Conservation (phyloP, 805 yeast species). For the Millerozyma acaciae region DNA sequence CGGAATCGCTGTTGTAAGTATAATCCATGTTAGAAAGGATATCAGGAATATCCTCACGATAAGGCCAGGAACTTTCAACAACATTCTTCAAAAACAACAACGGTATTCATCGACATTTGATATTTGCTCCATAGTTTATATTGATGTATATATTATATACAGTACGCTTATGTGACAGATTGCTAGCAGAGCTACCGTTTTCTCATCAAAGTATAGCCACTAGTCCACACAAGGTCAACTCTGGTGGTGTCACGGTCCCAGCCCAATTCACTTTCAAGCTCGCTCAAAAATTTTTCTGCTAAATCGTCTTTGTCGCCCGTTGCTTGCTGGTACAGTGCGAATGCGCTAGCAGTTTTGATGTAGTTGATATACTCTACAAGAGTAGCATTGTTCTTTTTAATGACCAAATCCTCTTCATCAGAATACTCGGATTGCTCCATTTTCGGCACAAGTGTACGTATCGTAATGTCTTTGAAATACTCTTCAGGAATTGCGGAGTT, state of each 20-base stretch:
- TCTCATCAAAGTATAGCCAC: constrained; percentile 48
- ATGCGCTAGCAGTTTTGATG: constrained; percentile 67
- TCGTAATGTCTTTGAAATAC: constrained; percentile 36
- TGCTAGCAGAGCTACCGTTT: no score
- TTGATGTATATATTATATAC: background rate
- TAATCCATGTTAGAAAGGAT: constrained; percentile 35
- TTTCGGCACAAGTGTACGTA: constrained; percentile 23
- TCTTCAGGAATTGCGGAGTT: constrained; percentile 38
- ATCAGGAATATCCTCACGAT: constrained; percentile 13
- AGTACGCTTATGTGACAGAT: no score
- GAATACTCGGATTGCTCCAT: constrained; percentile 10
- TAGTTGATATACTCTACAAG: constrained; percentile 49
- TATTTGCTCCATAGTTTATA: no score
- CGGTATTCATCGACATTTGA: no score
- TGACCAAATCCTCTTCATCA: constrained; percentile 19
- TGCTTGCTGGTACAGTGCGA: constrained; percentile 49
- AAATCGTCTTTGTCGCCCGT: constrained; percentile 31
- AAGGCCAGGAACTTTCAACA: constrained; percentile 7
- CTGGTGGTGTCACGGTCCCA: constrained; percentile 41
- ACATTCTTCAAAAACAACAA: no score
- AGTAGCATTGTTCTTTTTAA: constrained; percentile 37
- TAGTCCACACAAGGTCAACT: constrained; percentile 46
- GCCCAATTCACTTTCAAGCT: constrained; percentile 38
- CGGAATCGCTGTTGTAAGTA: constrained; percentile 38
- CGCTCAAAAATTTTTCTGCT: constrained; percentile 30